phyloP scores from a whole-genome alignment of 495 filamentous ascomycete genomes.

The Penicillium goetzii region DNA sequence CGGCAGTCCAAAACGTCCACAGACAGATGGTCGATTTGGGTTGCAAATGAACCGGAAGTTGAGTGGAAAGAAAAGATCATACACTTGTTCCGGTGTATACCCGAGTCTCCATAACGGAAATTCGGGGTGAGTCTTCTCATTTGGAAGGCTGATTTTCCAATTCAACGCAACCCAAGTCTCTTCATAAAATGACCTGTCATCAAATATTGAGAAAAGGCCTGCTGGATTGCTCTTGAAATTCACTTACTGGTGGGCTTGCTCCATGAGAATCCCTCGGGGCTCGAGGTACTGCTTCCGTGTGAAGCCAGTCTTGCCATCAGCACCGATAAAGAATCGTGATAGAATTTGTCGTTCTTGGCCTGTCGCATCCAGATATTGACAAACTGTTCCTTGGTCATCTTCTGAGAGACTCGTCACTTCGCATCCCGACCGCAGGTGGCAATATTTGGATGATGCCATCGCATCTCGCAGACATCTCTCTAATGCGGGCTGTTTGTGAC shows the following conservation, averaged over 20 bases:
- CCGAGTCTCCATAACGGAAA: slow-evolving; percentile 54
- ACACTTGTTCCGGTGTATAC: slow-evolving; percentile 51
- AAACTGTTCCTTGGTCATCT: slow-evolving; percentile 33
- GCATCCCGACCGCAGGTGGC: slow-evolving; percentile 39
- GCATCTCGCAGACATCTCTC: slow-evolving; percentile 31
- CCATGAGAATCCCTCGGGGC: slow-evolving; percentile 44
- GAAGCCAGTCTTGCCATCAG: slow-evolving; percentile 55
- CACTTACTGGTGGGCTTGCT: slow-evolving; percentile 38
- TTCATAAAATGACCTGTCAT: slow-evolving; percentile 44
- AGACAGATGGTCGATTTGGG: slow-evolving; percentile 46
- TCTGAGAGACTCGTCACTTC: slow-evolving; percentile 33
- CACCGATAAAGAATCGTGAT: slow-evolving; percentile 48
- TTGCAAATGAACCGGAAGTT: slow-evolving; percentile 53
- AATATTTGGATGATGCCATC: slow-evolving; percentile 32
- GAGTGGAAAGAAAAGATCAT: slow-evolving; percentile 54
- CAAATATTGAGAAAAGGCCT: neutral
- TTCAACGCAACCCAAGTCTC: slow-evolving; percentile 58
- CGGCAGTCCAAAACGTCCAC: slow-evolving; percentile 50
- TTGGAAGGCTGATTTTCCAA: slow-evolving; percentile 50
- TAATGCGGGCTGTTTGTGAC: slow-evolving; percentile 34
- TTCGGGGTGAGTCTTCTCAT: slow-evolving; percentile 49
- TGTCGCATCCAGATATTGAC: slow-evolving; percentile 36
- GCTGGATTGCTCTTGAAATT: neutral
- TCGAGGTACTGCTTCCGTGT: slow-evolving; percentile 55
- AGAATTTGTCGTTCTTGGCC: slow-evolving; percentile 29